Base-by-base conservation (phyloP, 2,329 filamentous ascomycete species). In the Colletotrichum liaoningense region DNA sequence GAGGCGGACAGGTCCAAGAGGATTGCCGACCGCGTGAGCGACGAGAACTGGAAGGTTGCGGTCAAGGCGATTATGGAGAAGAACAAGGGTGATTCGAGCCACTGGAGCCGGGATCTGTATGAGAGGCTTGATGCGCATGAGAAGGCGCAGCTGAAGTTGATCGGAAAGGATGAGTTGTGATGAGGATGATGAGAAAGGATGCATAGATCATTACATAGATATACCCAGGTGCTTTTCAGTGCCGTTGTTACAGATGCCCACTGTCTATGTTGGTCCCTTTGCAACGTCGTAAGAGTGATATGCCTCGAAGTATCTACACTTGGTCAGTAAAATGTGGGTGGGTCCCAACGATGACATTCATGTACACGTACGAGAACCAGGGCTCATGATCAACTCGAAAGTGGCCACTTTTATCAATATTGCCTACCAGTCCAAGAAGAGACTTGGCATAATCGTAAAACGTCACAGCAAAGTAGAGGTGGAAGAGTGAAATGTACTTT, bases 131-230 rank as follows among this genome's bases (percentile, higher is more conserved):
- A 75, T 22, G 63, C 65, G 59, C 69, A 73, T 22, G 73, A 75
- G 56, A 66, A 67, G 58, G 59, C 58, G 66, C 72, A 76, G 67
- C 6, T 74, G 65, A 75, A 70, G 59, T n/a, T 35, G 28, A 38
- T 74, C 49, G 65, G 49, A 3, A 75, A 73, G 72, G 77, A 80
- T 78, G 78, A 78, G 76, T 75, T 74, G 78, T 81, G 79, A 80
- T 78, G 42, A n/a, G 56, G 49, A 26, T 35, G n/a, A 57, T 26
- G 28, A 12, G 30, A n/a, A 49, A 9, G 49, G 22, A 52, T 52
- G 26, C 16, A 52, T 62, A 49, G 71, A 70, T 11, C 9, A 58
- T 22, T 12, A 63, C 63, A 68, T 73, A 71, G 19, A 63, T 69
- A 68, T 73, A 73, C 49, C 67, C 35, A 58, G 11, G 35, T 70